phyloP scores from a whole-genome alignment of 2,329 filamentous ascomycete species.

The Pseudogymnoascus sp. region DNA sequence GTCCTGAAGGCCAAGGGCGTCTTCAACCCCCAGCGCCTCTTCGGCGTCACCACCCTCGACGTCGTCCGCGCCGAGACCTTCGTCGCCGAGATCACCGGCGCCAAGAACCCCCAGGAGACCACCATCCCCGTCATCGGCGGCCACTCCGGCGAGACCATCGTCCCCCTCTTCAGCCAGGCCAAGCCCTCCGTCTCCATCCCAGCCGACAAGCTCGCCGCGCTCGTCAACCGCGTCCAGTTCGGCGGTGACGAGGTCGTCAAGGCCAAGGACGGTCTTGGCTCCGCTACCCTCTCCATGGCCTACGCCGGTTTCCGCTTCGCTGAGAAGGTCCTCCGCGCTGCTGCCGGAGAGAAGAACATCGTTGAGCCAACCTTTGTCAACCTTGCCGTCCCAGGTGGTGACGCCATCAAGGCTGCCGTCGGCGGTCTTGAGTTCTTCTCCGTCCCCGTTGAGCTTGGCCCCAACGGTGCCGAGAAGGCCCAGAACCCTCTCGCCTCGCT shows the following conservation, averaged over 20 bases:
- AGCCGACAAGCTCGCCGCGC: conserved; percentile 77
- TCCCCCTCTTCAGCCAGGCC: conserved; percentile 91
- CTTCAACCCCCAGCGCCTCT: conserved; percentile 92
- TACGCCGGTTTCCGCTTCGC: conserved; percentile 94
- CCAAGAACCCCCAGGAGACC: conserved; percentile 72
- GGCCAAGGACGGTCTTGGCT: conserved; percentile 86
- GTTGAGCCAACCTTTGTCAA: conserved; percentile 95
- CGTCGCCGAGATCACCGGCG: conserved; percentile 74
- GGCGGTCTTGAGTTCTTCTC: conserved; percentile 92
- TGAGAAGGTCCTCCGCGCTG: conserved; percentile 88
- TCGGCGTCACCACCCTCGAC: conserved; percentile 97
- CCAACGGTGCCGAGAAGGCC: conserved; percentile 77
- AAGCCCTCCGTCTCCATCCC: conserved; percentile 73
- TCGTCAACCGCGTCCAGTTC: conserved; percentile 94
- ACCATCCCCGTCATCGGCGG: conserved; percentile 90
- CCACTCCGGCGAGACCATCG: conserved; percentile 96
- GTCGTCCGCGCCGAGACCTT: conserved; percentile 98
- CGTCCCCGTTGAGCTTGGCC: conserved; percentile 85
- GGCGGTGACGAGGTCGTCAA: conserved; percentile 95
- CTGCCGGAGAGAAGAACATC: conserved; percentile 86
- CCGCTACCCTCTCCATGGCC: conserved; percentile 88
- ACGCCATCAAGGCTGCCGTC: conserved; percentile 66
- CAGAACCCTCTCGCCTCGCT: conserved; percentile 68
- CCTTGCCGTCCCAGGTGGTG: conserved; percentile 82
- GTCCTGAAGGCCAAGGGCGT: conserved; percentile 88